Base-by-base conservation (phyloP, 768 basidiomycete species). In the Mrakia hoshinonis region DNA sequence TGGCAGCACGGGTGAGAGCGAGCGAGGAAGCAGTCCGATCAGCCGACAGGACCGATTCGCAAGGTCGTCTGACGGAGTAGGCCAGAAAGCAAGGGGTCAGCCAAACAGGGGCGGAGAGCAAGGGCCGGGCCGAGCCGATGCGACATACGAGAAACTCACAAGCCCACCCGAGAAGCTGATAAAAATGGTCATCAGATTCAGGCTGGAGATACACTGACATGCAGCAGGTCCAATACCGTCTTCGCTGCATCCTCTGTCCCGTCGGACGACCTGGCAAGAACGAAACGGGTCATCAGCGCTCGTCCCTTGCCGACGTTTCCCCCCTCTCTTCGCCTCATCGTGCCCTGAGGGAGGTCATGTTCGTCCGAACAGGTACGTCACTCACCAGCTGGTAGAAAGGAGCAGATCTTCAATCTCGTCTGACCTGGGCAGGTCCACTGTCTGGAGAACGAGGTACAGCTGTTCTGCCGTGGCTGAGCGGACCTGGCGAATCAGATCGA, bases 381-480 rank as follows among this genome's bases (percentile, higher is more conserved):
- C 58, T 46, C 36, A 76, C 76, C 76, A 76, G 24, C 58, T 49
- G 11, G 74, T 66, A 10, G 26, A 36, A 2, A 75, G 39, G 1
- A 76, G 63, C 24, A 73, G 22, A 12, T 75, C 74, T 20, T 75
- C 76, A 5, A 75, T 29, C 39, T 71, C 73, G 3, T 73, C 73
- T 12, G 72, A 39, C 15, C 58, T 71, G 11, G 89, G 76, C 7
- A 74, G 29, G 74, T 90, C 90, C 58, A 83, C 83, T 75, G 85
- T 85, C 77, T 92, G 89, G 46, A 94, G 79, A 20, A 85, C 83
- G 34, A 91, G 81, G 77, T 92, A 96, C 10, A 96, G 78, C 73
- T 88, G 85, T 78, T 95, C 93, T 3, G 91, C 90, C 1, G 90
- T 87, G 72, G 87, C 86, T 12, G 87, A 83, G 68, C 93, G 87